Evolutionary conservation across 1,139 yeast genomes (phyloP), one percentile per base, ranked within the genome.

Genomic region (Nematodospora anomalae): DNA sequence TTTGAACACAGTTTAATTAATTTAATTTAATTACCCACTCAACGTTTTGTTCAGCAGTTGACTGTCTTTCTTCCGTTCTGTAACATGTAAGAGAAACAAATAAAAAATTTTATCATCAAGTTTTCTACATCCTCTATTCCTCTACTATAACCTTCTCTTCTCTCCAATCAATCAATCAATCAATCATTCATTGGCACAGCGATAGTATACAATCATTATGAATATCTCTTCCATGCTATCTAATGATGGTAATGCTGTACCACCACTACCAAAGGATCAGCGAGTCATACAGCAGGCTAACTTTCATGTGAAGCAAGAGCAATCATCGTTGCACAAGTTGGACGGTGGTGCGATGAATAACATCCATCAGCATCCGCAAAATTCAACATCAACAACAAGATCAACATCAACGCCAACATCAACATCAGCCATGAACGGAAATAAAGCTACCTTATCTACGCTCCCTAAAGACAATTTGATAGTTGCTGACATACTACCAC

Each of bases 221-320:
- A 66, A 67, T 51, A 65, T 67, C 40, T 64, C 70, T 12, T 66
- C 71, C 23, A 67, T 67, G 67, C 57, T 67, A 51, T 62, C 71
- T 27, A 55, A 49, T 38, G 66, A 58, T 33, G 33, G 44, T 16
- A 34, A 25, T 16, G 21, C 5, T 18, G 6, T 36, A 14, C 11
- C 35, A 27, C 26, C 39, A 35, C 22, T 32, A 26, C n/a, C 26
- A 10, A n/a, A n/a, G n/a, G n/a, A n/a, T n/a, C n/a, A n/a, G n/a
- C n/a, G n/a, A n/a, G n/a, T n/a, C n/a, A n/a, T n/a, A n/a, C n/a
- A n/a, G n/a, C n/a, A n/a, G n/a, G n/a, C n/a, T n/a, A n/a, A n/a
- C n/a, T 18, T 18, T 18, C 21, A 18, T 18, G 21, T 18, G 8
- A 18, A 18, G 21, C 21, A 18, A 18, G 21, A 18, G 6, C 23